Conservation (phyloP, 176 grass and related monocot species). For the Avena insularis region DNA sequence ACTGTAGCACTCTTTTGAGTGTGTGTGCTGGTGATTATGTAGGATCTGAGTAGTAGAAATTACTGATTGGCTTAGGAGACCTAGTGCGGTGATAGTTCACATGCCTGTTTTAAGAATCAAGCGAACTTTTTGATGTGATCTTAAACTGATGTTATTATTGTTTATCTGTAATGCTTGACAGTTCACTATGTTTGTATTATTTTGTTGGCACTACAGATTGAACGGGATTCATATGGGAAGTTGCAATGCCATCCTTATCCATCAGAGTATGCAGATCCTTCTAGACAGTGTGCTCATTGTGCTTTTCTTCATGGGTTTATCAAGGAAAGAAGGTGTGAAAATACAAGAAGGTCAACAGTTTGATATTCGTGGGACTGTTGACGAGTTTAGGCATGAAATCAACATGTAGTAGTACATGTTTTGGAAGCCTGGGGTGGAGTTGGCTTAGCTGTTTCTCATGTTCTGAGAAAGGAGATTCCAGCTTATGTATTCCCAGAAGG, state of each 20-base stretch:
- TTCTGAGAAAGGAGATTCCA: conserved; percentile 86
- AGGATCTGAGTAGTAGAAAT: not conserved
- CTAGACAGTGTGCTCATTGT: conserved; percentile 82
- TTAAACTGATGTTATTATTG: not conserved
- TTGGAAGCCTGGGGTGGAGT: conserved; percentile 94
- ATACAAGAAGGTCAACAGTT: conserved; percentile 97
- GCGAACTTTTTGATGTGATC: not conserved
- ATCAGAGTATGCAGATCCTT: conserved; percentile 73
- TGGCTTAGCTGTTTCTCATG: conserved; percentile 83
- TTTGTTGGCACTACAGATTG: conserved; percentile 66
- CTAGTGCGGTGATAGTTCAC: not conserved
- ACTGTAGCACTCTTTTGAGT: not conserved
- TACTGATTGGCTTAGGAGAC: not conserved
- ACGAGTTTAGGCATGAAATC: conserved; percentile 86
- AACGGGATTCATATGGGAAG: conserved; percentile 89
- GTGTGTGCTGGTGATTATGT: not conserved
- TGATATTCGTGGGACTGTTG: conserved; percentile 96
- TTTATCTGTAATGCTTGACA: conserved; percentile 16
- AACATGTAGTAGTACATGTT: conserved; percentile 66
- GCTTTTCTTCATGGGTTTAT: conserved; percentile 96
- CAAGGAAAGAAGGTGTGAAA: conserved; percentile 92
- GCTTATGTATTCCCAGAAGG: conserved; percentile 91
- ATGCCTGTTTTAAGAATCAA: not conserved
- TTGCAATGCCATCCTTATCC: conserved; percentile 98
- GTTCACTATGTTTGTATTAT: not conserved